Percentiles rank a stretch among this genome's conserved stretches.
phyloP scores from a whole-genome alignment of 495 filamentous ascomycete species.

The Cenococcum geophilum region DNA sequence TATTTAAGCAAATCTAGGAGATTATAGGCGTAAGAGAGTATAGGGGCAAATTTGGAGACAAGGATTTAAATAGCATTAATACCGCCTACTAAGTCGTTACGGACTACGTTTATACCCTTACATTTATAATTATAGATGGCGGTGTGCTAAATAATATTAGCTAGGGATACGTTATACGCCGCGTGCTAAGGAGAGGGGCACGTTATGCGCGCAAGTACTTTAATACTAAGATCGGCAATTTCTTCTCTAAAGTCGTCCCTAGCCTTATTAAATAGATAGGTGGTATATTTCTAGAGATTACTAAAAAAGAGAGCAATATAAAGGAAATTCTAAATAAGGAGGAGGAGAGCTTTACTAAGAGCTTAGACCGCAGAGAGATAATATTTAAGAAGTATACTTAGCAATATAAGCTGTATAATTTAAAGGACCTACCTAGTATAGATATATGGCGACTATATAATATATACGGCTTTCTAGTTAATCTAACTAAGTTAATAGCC shows the following conservation, averaged over 20 bases:
- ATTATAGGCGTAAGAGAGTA: conserved; percentile 80
- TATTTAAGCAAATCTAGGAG: conserved; percentile 77
- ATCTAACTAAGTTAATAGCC: conserved; percentile 92
- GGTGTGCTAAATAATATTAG: conserved; percentile 87
- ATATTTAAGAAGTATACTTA: conserved; percentile 93
- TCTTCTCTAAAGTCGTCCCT: conserved; percentile 89
- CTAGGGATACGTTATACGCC: conserved; percentile 88
- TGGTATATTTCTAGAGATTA: conserved; percentile 89
- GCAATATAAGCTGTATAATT: conserved; percentile 58
- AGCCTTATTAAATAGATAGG: conserved; percentile 86
- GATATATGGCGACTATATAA: conserved; percentile 97
- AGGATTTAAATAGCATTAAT: conserved; percentile 88
- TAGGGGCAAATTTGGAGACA: conserved; percentile 79
- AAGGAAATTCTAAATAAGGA: conserved; percentile 92
- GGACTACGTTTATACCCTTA: conserved; percentile 84
- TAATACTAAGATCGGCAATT: conserved; percentile 80
- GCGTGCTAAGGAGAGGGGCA: conserved; percentile 83
- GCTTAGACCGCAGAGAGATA: conserved; percentile 84
- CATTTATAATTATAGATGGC: conserved; percentile 91
- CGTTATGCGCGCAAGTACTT: conserved; percentile 96
- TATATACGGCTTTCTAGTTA: conserved; percentile 94
- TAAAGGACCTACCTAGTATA: conserved; percentile 74
- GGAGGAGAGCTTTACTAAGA: conserved; percentile 87
- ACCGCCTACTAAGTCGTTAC: conserved; percentile 97
- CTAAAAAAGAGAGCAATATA: conserved; percentile 75